Base-by-base conservation (phyloP, 768 basidiomycete genomes). In the Lepiota subincarnata region DNA sequence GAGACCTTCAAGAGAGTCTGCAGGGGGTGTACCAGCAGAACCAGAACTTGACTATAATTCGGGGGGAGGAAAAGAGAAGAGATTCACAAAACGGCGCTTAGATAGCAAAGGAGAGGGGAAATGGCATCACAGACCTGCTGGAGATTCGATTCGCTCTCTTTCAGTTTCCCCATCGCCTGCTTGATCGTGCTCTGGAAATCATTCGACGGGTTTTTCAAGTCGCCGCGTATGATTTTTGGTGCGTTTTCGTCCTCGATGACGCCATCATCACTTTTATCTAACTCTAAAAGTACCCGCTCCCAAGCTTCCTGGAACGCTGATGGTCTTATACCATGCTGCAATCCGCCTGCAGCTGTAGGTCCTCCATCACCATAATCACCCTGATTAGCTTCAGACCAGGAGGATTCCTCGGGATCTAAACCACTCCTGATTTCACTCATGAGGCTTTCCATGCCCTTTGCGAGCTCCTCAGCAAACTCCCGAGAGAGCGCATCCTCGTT, bases 141-240 rank as follows among this genome's bases (percentile, higher is more conserved):
- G n/a, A 79, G 57, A 48, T 73, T 74, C 4, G 78, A 73, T 56
- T 92, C 87, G 57, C 80, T 84, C 65, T 83, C 77, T 62, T 80
- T 83, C 55, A 92, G 68, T 66, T 87, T 87, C 37, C 84, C 78
- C 82, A 90, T 83, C 5, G 92, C 81, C 60, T 83, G 78, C 55
- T 77, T 77, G 46, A 93, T 85, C 55, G 75, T 80, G 10, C 78
- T 75, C 68, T 89, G 88, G 68, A 91, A 94, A 53, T 74, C 49
- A 4, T 13, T 35, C 6, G 48, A 0, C 3, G 44, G n/a, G 12
- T 45, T 2, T 8, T 40, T n/a, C 3, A 31, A n/a, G 37, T 47
- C 31, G 6, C 38, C 19, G 11, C 20, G n/a, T n/a, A n/a, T n/a
- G n/a, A n/a, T n/a, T n/a, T n/a, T n/a, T n/a, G n/a, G n/a, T n/a